Base-by-base conservation (phyloP, 768 basidiomycete species). In the Panus rudis region DNA sequence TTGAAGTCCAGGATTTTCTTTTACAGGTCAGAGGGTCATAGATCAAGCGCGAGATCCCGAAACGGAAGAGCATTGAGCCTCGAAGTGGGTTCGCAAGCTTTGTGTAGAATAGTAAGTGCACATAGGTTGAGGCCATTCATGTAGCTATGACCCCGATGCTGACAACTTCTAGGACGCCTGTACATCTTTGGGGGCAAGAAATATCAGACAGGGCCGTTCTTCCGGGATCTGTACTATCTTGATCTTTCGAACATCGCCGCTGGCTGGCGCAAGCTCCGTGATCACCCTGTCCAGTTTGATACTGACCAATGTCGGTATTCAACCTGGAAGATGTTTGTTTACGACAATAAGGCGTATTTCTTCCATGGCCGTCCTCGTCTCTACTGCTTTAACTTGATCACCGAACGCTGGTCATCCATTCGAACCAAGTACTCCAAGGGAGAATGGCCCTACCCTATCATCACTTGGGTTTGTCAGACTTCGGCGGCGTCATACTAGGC, bases 11-110 rank as follows among this genome's bases (percentile, higher is more conserved):
- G 8, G 8, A 49, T 14, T 34, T 45, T 6, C 23, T 19, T 6
- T 28, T 54, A 25, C 68, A 72, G 40, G 47, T 65, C 5, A 57
- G 53, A 3, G 68, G 68, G 1, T 65, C 63, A 0, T 68, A 65
- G 68, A 48, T 51, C 45, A 63, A 64, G 45, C 43, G 67, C 4
- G 46, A 50, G 26, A 45, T 55, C 35, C 49, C 43, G 3, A 37
- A 62, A 60, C 37, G 43, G 61, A 14, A 58, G 52, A 56, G 51
- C 24, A 32, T 57, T 59, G n/a, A 55, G 55, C 48, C 63, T 56
- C 47, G 46, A 24, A 20, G 58, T 55, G 52, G 45, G 2, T 48
- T 54, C 19, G 45, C 55, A 0, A 52, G 52, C 24, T 53, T 53
- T 40, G 46, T 60, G 11, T 55, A 52, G 48, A 47, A 51, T 13